Percentiles rank a stretch among this genome's conserved stretches.
Evolutionary conservation across 148 eudicot genomes (phyloP).

Genomic region (Vaccinium darrowii): DNA sequence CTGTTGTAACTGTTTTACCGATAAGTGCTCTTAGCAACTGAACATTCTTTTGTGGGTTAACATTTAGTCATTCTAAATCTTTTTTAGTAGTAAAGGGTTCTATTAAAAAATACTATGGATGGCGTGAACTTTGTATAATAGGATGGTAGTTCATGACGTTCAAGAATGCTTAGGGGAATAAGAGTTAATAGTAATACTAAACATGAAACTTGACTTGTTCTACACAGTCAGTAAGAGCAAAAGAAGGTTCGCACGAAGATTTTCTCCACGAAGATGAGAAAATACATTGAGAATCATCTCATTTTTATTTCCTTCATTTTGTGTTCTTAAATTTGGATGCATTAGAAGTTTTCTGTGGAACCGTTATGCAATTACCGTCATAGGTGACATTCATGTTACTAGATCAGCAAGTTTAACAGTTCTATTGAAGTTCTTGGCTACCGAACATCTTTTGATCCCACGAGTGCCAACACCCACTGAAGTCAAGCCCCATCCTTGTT

Average conservation of each 20-base stretch:
- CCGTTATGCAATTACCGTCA: background rate
- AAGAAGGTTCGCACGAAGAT: background rate
- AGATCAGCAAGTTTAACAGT: background rate
- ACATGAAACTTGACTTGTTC: background rate
- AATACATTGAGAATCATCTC: background rate
- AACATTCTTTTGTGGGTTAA: background rate
- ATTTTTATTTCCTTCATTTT: background rate
- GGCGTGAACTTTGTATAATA: background rate
- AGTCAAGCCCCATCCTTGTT: background rate
- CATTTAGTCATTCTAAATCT: background rate
- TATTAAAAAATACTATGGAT: background rate
- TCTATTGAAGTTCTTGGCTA: background rate
- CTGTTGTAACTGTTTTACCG: background rate
- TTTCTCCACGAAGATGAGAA: background rate
- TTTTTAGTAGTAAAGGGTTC: background rate
- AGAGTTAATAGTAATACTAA: background rate
- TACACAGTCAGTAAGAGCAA: background rate
- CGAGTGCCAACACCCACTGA: background rate
- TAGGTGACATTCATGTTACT: background rate
- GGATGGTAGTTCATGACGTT: background rate
- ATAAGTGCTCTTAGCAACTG: background rate
- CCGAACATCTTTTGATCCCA: background rate
- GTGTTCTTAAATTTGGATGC: background rate
- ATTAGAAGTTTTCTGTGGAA: background rate
- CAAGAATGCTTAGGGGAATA: background rate